A percentile compares a stretch with the other conserved stretches of the same genome.
Evolutionary conservation across 306 rosid species (phyloP).

Genomic region (Vachellia pachyceras): DNA sequence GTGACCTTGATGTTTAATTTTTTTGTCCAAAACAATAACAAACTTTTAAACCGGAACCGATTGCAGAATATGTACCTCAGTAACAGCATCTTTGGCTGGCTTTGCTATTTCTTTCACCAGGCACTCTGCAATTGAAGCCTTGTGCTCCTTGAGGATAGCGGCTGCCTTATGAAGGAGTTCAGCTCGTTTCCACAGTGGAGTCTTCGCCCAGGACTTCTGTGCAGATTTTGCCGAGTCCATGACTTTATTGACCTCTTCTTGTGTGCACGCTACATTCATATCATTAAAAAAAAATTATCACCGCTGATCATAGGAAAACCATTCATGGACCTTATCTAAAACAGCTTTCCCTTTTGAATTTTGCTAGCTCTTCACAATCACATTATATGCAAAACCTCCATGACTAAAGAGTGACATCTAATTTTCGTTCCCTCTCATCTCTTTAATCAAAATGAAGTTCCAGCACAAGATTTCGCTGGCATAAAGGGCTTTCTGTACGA

Average conservation of each 20-base stretch:
- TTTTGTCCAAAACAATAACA: conserved; percentile 2
- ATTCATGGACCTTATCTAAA: background rate
- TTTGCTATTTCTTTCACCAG: conserved; percentile 91
- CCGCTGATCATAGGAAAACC: background rate
- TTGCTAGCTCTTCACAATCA: background rate
- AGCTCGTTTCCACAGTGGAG: conserved; percentile 97
- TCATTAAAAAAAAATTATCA: conserved; percentile 21
- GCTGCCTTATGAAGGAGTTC: conserved; percentile 97
- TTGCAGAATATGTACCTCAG: conserved; percentile 62
- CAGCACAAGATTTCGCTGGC: background rate
- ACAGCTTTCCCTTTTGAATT: background rate
- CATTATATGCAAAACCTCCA: background rate
- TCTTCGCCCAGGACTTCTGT: conserved; percentile 93
- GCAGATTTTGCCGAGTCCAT: conserved; percentile 83
- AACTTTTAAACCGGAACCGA: background rate
- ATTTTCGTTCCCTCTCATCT: background rate
- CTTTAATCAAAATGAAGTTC: background rate
- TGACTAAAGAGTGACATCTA: background rate
- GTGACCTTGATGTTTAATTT: conserved; percentile 23
- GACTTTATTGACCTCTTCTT: conserved; percentile 90
- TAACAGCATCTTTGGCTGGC: conserved; percentile 95
- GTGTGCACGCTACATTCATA: conserved; percentile 72
- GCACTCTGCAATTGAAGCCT: conserved; percentile 85
- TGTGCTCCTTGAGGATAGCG: conserved; percentile 90
- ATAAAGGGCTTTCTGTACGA: background rate